Evolutionary conservation across 2,329 filamentous ascomycete species (phyloP), one percentile per base, ranked within the genome.

Genomic region (Phoma sp.): DNA sequence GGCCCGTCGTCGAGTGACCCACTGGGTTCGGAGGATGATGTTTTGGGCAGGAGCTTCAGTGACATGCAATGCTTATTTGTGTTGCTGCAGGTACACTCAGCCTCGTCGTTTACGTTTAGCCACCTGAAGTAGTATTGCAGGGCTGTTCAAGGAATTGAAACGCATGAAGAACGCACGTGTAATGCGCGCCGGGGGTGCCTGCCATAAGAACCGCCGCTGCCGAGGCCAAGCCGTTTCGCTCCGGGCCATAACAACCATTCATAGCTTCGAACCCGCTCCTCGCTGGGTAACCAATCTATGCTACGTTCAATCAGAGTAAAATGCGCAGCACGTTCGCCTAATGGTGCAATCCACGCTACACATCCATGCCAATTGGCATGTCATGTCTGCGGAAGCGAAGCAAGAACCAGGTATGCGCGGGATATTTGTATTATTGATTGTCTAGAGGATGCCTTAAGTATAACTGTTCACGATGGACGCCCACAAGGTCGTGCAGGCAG

Each of bases 301-400:
- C 50, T 42, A 33, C 49, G 53, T 47, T 64, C 66, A 71, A 71
- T 72, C 64, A 67, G 37, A 65, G 51, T 39, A 41, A 59, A 35
- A 53, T 29, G 50, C 53, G 40, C 33, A 25, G 57, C 64, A 68
- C 64, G 59, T 66, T 66, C 47, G 33, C 30, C 46, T 43, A 50
- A 44, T 57, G 44, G 45, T 52, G 39, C 51, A 41, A 50, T 47
- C 22, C 37, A 45, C 27, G 25, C 23, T 18, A 27, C 42, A 46
- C 46, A 13, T 22, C 41, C 41, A 32, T 14, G 25, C 32, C 30
- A 33, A 42, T 54, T 48, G 32, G 29, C 23, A 36, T 44, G 46
- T 36, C 46, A 39, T 30, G 41, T 39, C 37, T 55, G 37, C 44
- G 23, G 43, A 22, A 27, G 25, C 39, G 37, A 50, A 55, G 27